These are phyloP conservation scores for Xanthoconium stramineum DNA, from an alignment of 768 basidiomycete species.

Conservation along the genomic window DNA sequence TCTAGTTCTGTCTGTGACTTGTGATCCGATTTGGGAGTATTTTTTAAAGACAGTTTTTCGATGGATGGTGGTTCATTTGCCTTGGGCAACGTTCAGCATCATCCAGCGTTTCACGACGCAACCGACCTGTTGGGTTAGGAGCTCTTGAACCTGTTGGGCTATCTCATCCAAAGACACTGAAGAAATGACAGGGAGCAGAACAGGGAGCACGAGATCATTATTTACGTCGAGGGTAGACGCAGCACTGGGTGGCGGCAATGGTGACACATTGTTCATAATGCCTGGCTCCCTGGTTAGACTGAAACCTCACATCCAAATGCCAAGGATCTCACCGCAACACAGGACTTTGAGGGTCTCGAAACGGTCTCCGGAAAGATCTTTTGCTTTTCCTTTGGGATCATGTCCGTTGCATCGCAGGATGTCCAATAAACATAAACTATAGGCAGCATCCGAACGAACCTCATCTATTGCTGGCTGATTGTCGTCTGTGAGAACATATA, in stretches of 20 bases:
- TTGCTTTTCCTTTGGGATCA: conserved; percentile 36
- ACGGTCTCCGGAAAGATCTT: conserved; percentile 47
- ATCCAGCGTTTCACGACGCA: neutral
- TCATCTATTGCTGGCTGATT: conserved; percentile 73
- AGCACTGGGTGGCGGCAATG: conserved; percentile 65
- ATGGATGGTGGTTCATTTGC: conserved; percentile 45
- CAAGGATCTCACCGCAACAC: conserved; percentile 54
- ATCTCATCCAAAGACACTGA: conserved; percentile 53
- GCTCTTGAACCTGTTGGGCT: conserved; percentile 47
- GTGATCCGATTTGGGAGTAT: conserved; percentile 74
- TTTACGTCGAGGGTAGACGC: conserved; percentile 66
- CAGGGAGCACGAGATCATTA: conserved; percentile 67
- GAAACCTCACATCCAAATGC: neutral
- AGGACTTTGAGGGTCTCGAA: conserved; percentile 58
- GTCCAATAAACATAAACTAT: conserved; percentile 62
- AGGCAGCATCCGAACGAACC: conserved; percentile 56
- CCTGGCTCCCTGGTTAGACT: conserved; percentile 39
- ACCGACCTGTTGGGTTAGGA: conserved; percentile 51
- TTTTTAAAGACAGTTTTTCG: conserved; percentile 58
- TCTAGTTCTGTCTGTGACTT: conserved; percentile 64
- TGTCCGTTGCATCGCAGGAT: conserved; percentile 44
- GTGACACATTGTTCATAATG: conserved; percentile 72
- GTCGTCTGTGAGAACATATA: conserved; percentile 92
- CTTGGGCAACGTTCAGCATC: conserved; percentile 28
- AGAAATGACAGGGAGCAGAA: conserved; percentile 63